Evolutionary conservation across 2,329 filamentous ascomycete genomes (phyloP), one percentile per base, ranked within the genome.

Genomic region (Chaetothyriales sp.): DNA sequence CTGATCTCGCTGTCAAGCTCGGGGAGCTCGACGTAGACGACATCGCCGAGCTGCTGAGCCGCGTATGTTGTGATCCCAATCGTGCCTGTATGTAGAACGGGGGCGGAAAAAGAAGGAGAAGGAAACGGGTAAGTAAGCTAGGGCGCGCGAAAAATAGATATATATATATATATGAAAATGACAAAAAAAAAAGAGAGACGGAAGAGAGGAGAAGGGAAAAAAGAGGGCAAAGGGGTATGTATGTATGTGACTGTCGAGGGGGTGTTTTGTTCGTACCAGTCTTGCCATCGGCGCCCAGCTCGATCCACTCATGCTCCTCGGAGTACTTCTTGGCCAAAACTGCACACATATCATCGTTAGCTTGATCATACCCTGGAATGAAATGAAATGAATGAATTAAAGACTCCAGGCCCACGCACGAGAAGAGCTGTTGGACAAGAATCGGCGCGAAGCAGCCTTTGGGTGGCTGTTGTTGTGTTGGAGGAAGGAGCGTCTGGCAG

Each of bases 261-360:
- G 15, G 20, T 7, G 44, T 47, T 39, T 5, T n/a, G n/a, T n/a
- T 39, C 32, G 12, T 79, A 74, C 86, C 89, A 47, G 82, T 83
- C 69, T 85, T 90, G 66, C 83, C 81, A 70, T 93, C 85, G 48
- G 79, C 80, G 51, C 81, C 83, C 54, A 95, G 73, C 70, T 95
- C 88, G 66, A 98, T 81, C 92, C 92, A 98, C 74, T 98, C 92
- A 75, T 98, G 92, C 66, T 95, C 90, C 68, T 89, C 84, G 58
- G 92, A 95, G 76, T 94, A 98, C 68, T 83, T 86, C 72, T 92
- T 90, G 49, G 66, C 63, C 57, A 68, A 63, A 52, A 64, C 70
- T 73, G 50, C 19, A 25, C 43, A 20, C 15, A 19, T 15, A 15
- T n/a, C n/a, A n/a, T n/a, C 10, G 43, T 45, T 18, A 45, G 43